Conservation (phyloP, 441 rosid genomes). For the Corymbia calophylla region DNA sequence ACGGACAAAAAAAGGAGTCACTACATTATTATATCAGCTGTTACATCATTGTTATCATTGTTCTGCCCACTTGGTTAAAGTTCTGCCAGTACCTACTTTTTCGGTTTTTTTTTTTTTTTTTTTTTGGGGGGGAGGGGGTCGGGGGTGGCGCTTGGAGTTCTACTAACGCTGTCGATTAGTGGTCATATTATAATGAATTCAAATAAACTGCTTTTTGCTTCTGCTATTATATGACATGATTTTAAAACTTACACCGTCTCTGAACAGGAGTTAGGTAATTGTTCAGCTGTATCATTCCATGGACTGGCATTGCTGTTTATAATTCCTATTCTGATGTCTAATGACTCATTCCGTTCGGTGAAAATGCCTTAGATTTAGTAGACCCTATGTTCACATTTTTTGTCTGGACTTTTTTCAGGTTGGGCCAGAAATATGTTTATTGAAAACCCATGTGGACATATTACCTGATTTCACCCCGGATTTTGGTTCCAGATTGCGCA, state of each 20-base stretch:
- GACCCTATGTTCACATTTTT: not conserved
- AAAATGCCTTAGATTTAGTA: not conserved
- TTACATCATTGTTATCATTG: not conserved
- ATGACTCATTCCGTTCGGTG: not conserved
- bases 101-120: no score
- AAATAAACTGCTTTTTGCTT: not conserved
- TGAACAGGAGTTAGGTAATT: not conserved
- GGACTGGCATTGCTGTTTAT: not conserved
- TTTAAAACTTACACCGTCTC: not conserved
- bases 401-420: slow-evolving; percentile 42
- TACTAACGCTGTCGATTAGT: not conserved
- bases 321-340: not conserved
- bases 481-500: slow-evolving; percentile 78
- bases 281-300: not conserved
- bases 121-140: no score
- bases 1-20: not conserved
- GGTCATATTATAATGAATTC: not conserved
- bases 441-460: slow-evolving; percentile 96
- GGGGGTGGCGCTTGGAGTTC: not conserved
- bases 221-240: not conserved
- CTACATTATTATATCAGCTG: not conserved
- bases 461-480: slow-evolving; percentile 87
- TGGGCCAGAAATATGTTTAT: slow-evolving; percentile 84
- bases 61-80: not conserved
- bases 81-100: not conserved